phyloP scores from a whole-genome alignment of 1,139 yeast species.

The Lodderomyces jiufengensis region DNA sequence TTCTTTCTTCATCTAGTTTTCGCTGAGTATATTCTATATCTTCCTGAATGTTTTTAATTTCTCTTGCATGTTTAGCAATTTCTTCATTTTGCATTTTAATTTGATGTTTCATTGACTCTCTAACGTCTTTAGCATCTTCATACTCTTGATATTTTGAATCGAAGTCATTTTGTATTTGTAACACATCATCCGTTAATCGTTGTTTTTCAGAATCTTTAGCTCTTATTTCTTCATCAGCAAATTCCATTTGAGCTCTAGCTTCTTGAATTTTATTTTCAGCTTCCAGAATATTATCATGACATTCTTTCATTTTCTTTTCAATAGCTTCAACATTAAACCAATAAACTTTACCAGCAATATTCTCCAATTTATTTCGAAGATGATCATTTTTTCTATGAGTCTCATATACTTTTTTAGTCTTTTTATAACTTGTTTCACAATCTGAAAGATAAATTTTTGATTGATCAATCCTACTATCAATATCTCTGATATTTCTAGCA shows the following conservation, averaged over 20 bases:
- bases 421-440: slow-evolving; percentile 30
- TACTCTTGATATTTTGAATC: slow-evolving; percentile 14
- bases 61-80: slow-evolving; percentile 7
- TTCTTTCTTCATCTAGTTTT: slow-evolving; percentile 32
- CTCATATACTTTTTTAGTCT: slow-evolving; percentile 32
- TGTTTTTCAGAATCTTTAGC: slow-evolving; percentile 13
- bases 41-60: slow-evolving; percentile 15
- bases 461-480: slow-evolving; percentile 36
- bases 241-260: slow-evolving; percentile 11
- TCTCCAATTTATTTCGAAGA: slow-evolving; percentile 40
- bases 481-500: slow-evolving; percentile 34
- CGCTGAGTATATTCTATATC: slow-evolving; percentile 26
- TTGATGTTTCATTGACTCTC: slow-evolving; percentile 9
- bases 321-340: slow-evolving; percentile 54
- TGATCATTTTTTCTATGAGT: slow-evolving; percentile 41
- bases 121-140: slow-evolving; percentile 17
- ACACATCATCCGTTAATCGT: slow-evolving; percentile 16
- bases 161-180: slow-evolving; percentile 12
- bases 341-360: slow-evolving; percentile 57
- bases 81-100: slow-evolving; percentile 12
- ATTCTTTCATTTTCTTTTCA: slow-evolving; percentile 27
- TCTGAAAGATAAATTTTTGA: slow-evolving; percentile 25
- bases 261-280: slow-evolving; percentile 20
- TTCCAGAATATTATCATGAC: slow-evolving; percentile 15
- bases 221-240: slow-evolving; percentile 14